Percentiles rank a stretch among this genome's conserved stretches.
Evolutionary conservation across 2,329 filamentous ascomycete species (phyloP).

Genomic region (Colletotrichum musae): DNA sequence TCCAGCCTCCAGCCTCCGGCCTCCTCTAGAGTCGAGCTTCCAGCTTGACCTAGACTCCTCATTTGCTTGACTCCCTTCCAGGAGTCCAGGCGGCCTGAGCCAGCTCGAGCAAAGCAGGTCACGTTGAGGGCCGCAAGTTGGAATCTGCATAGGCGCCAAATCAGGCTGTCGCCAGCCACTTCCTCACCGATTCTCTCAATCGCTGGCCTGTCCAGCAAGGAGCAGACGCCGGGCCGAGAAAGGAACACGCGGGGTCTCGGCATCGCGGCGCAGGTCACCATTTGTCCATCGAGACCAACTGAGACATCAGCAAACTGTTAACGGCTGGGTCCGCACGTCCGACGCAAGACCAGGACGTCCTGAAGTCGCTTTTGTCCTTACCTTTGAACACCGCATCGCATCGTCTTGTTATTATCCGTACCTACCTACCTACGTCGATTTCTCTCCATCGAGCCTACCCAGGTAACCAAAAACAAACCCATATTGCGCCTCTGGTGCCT

Average conservation of each 20-base stretch:
- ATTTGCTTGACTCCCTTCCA: too few species aligned
- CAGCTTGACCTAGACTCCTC: too few species aligned
- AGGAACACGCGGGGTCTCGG: too few species aligned
- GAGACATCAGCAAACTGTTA: not conserved
- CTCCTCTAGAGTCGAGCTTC: too few species aligned
- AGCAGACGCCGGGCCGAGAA: too few species aligned
- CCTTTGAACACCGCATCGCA: not conserved
- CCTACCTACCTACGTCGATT: conserved; percentile 7
- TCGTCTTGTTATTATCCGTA: not conserved
- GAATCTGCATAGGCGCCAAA: conserved; percentile 26
- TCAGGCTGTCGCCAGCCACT: conserved; percentile 12
- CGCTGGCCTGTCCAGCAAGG: conserved; percentile 4
- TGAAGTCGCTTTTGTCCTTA: not conserved
- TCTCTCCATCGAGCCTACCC: not conserved
- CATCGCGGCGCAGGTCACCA: too few species aligned
- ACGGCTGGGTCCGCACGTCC: too few species aligned
- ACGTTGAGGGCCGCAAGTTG: conserved; percentile 6
- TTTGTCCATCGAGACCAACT: too few species aligned
- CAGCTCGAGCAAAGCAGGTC: not conserved
- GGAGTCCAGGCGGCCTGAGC: not conserved
- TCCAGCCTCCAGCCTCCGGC: too few species aligned
- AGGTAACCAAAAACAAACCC: not conserved
- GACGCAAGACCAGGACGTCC: not conserved
- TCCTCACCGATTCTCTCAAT: not conserved
- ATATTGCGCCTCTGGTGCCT: conserved; percentile 1